Conservation (phyloP, 164 flowering plant genomes). For the Vitis cinerea region DNA sequence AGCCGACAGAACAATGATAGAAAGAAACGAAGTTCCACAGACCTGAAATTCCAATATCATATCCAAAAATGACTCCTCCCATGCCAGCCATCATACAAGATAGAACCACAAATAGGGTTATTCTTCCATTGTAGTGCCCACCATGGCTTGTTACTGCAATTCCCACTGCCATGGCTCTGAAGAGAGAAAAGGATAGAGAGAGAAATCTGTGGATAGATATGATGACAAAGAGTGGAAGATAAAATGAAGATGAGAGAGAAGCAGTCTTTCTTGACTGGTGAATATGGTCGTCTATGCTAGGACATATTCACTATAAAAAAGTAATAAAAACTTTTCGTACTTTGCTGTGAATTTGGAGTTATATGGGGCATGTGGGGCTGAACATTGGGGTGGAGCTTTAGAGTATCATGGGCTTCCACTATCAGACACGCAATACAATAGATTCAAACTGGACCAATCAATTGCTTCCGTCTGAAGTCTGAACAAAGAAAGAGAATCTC, state of each 20-base stretch:
- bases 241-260: not conserved
- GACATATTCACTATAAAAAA: too few species aligned
- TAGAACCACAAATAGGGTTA: slow-evolving; percentile 44
- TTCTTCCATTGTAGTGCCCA: slow-evolving; percentile 43
- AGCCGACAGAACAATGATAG: not conserved
- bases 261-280: slow-evolving; percentile 12
- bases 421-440: too few species aligned
- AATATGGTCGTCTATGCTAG: too few species aligned
- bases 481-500: too few species aligned
- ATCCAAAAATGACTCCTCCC: slow-evolving; percentile 50
- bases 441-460: too few species aligned
- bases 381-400: too few species aligned
- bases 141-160: slow-evolving; percentile 14
- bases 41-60: slow-evolving; percentile 54
- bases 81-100: slow-evolving; percentile 64
- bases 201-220: not conserved
- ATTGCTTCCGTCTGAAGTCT: too few species aligned
- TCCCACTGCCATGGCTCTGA: slow-evolving; percentile 34
- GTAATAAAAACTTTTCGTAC: too few species aligned
- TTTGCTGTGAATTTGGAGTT: too few species aligned
- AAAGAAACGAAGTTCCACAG: not conserved
- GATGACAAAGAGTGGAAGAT: too few species aligned
- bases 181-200: not conserved
- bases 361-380: too few species aligned
- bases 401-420: too few species aligned